Base-by-base conservation (phyloP, 2,329 filamentous ascomycete species). In the Teratosphaeria viscida region DNA sequence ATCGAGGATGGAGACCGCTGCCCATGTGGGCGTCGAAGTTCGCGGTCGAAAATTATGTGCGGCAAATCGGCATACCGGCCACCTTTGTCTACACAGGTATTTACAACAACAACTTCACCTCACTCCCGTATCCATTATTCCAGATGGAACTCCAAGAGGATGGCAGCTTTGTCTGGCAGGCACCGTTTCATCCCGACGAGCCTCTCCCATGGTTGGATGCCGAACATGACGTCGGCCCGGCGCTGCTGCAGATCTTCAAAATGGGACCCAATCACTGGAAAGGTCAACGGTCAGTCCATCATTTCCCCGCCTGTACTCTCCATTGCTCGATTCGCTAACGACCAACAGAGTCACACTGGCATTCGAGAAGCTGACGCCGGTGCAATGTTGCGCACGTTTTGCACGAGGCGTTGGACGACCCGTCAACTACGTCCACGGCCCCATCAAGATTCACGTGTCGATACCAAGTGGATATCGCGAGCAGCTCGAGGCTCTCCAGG, bases 51-150 rank as follows among this genome's bases (percentile, higher is more conserved):
- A 88, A 94, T 58, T 95, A 97, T 73, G 83, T 96, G 57, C 85
- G 89, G 60, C 84, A 90, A 71, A 83, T 96, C 49, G 86, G 86
- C 10, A 80, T 96, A 11, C 90, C 90, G 0, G 86, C 92, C 0
- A 97, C 92, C 0, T 97, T 96, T 73, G 87, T 96, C 65, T 96
- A 96, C 75, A 90, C 92, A 10, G 94, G 92, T 61, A 96, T 96
- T 68, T 99, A 97, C 80, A 96, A 97, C 80, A 97, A 97, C 76
- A 97, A 99, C 73, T 99, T 97, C 76, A 97, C 92, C 34, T 94
- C 89, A 54, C 81, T 96, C 35, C 85, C 85, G 1, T 97, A 96
- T 71, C 94, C 94, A 1, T 81, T 97, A 3, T 97, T 97, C 77
- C 94, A 92, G 76, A 95, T 96, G 88, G 90, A 95, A 64, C 78